phyloP scores from a whole-genome alignment of 257 asterid species.

The Plantago elongata region DNA sequence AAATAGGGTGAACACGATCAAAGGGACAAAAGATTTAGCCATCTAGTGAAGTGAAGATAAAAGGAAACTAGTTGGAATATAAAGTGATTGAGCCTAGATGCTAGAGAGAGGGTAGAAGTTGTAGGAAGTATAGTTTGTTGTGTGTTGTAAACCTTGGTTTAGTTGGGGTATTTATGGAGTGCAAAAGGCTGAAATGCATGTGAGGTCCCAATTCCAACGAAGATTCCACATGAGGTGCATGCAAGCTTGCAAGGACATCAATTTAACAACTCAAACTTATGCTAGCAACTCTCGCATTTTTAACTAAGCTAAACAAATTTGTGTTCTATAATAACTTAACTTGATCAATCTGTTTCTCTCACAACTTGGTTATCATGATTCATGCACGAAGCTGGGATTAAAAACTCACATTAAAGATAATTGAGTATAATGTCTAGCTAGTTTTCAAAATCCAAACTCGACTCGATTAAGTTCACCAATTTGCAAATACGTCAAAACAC shows the following conservation, averaged over 20 bases:
- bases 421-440: no score
- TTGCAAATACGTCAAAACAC: no score
- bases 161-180: slow-evolving; percentile 37
- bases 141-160: slow-evolving; percentile 8
- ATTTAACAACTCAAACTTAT: neutral
- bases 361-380: no score
- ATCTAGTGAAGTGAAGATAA: neutral
- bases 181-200: slow-evolving; percentile 36
- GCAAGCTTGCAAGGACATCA: slow-evolving; percentile 7
- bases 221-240: slow-evolving; percentile 36
- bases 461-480: no score
- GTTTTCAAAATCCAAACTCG: no score
- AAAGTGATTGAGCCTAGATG: neutral
- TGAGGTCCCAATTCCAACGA: slow-evolving; percentile 38
- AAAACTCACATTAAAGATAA: no score
- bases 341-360: no score
- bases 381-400: no score
- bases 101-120: slow-evolving; percentile 9
- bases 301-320: no score
- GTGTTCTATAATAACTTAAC: no score
- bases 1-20: slow-evolving; percentile 26
- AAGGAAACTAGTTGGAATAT: neutral
- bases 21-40: slow-evolving; percentile 27
- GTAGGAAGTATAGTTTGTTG: neutral
- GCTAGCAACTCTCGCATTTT: no score